Evolutionary conservation across 306 rosid genomes (phyloP), one percentile per base, ranked within the genome.

Genomic region (Crotalaria pallida): DNA sequence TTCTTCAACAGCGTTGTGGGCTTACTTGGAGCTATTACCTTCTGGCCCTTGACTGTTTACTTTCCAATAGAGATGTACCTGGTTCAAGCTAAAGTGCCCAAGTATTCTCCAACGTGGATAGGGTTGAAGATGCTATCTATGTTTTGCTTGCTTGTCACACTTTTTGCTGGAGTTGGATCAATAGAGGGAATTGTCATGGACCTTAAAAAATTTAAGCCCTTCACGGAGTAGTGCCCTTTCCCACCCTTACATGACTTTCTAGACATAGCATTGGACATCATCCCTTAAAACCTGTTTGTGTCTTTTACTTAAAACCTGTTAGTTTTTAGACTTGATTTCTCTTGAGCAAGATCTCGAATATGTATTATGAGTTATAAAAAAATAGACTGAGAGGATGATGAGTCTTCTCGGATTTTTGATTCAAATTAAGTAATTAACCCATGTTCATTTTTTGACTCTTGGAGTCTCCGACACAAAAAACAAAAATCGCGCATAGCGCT

Each of bases 1-100:
- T 88, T 87, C 80, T 89, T 89, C 83, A 89, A 87, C 62, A 72
- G 68, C 79, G 34, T 89, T 8, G 17, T 85, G 60, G 91, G 91
- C 5, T 33, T 89, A 0, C 18, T 87, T 5, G 96, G 96, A 31
- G 88, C 96, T 0, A 0, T n/a, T 12, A 1, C 74, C 1, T 89
- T 89, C 78, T 87, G 88, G 88, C 93, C 93, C 0, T 41, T 89
- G 80, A 68, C 87, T 0, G 89, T 89, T 3, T 76, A 85, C 51
- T 87, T 89, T 29, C 96, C 96, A 5, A 47, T 58, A 8, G 86
- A 89, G 77, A 82, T 89, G 89, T 69, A 85, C 67, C 38, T 87
- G 18, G 45, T 26, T 3, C 85, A 34, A 29, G 74, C 84, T 10
- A 73, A 80, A 61, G 79, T 87, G 5, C 80, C 73, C 5, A 85